Evolutionary conservation across 495 filamentous ascomycete genomes (phyloP).

Genomic region (Hypoxylon lenormandii): DNA sequence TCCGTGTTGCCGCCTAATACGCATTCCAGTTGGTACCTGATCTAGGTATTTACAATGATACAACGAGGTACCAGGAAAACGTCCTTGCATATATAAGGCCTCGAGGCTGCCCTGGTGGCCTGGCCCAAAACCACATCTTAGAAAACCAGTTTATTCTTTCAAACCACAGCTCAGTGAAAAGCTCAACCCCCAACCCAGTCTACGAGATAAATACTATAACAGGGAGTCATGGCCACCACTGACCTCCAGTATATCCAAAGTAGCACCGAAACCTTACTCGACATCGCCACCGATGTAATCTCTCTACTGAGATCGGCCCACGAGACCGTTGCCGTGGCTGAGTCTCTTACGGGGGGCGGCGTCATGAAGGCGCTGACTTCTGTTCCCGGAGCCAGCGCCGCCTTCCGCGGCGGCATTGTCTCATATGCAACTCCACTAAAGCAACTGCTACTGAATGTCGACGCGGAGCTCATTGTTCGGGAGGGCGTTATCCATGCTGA

Average conservation of each 20-base stretch:
- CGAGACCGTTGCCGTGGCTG: slow-evolving; percentile 47
- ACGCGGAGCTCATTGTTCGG: slow-evolving; percentile 45
- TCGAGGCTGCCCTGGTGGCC: neutral
- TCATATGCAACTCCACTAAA: slow-evolving; percentile 52
- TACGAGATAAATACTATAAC: slow-evolving; percentile 6
- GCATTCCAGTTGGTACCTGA: too few relatives aligned
- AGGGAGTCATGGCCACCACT: slow-evolving; percentile 13
- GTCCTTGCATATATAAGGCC: neutral
- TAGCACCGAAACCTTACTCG: slow-evolving; percentile 36
- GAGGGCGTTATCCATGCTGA: slow-evolving; percentile 52
- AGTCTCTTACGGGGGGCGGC: slow-evolving; percentile 51
- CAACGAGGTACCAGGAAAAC: neutral
- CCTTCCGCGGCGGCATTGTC: slow-evolving; percentile 52
- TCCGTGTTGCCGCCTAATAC: too few relatives aligned
- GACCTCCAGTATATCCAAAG: slow-evolving; percentile 13
- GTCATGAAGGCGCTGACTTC: slow-evolving; percentile 49
- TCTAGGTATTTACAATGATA: too few relatives aligned
- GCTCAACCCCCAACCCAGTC: neutral
- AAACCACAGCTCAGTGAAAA: neutral
- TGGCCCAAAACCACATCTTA: neutral
- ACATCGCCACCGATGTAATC: slow-evolving; percentile 43
- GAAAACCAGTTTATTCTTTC: neutral
- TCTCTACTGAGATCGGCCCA: slow-evolving; percentile 33
- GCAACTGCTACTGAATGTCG: slow-evolving; percentile 41
- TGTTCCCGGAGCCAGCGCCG: slow-evolving; percentile 47